These are phyloP conservation scores for Colletotrichum costaricense DNA, from an alignment of 2,329 filamentous ascomycete genomes.

Conservation along the genomic window DNA sequence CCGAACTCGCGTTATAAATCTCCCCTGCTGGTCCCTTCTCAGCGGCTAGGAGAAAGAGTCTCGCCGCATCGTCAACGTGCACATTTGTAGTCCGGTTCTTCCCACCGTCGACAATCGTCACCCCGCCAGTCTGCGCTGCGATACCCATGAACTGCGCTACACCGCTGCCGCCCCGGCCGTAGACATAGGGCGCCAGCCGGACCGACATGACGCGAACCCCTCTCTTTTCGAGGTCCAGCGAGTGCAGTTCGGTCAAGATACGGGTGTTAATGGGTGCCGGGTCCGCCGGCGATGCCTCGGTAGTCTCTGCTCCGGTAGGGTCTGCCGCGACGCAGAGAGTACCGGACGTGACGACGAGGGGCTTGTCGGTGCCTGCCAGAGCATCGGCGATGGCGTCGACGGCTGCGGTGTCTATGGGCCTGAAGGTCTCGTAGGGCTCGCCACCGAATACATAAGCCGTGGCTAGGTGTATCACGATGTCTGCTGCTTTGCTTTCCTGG, in stretches of 20 bases:
- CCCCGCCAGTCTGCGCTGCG: slow-evolving; percentile 43
- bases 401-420: slow-evolving; percentile 46
- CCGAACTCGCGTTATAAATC: slow-evolving; percentile 48
- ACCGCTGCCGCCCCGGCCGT: slow-evolving; percentile 54
- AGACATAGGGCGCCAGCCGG: slow-evolving; percentile 55
- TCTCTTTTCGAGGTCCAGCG: slow-evolving; percentile 41
- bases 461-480: slow-evolving; percentile 57
- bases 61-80: slow-evolving; percentile 56
- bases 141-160: slow-evolving; percentile 47
- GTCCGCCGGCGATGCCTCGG: slow-evolving; percentile 38
- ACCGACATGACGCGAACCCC: slow-evolving; percentile 50
- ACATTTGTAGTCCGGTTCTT: slow-evolving; percentile 43
- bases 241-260: slow-evolving; percentile 44
- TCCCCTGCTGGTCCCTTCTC: slow-evolving; percentile 46
- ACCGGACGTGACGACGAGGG: slow-evolving; percentile 49
- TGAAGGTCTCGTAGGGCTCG: slow-evolving; percentile 40
- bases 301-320: slow-evolving; percentile 44
- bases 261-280: slow-evolving; percentile 42
- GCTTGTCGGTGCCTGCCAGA: slow-evolving; percentile 47
- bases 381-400: slow-evolving; percentile 49
- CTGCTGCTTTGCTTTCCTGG: slow-evolving; percentile 49
- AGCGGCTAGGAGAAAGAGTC: slow-evolving; percentile 50
- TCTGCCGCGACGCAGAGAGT: slow-evolving; percentile 40
- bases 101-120: slow-evolving; percentile 45
- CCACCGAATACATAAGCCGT: slow-evolving; percentile 46